Conservation (phyloP, 768 basidiomycete species). For the Lactifluus piperatus region DNA sequence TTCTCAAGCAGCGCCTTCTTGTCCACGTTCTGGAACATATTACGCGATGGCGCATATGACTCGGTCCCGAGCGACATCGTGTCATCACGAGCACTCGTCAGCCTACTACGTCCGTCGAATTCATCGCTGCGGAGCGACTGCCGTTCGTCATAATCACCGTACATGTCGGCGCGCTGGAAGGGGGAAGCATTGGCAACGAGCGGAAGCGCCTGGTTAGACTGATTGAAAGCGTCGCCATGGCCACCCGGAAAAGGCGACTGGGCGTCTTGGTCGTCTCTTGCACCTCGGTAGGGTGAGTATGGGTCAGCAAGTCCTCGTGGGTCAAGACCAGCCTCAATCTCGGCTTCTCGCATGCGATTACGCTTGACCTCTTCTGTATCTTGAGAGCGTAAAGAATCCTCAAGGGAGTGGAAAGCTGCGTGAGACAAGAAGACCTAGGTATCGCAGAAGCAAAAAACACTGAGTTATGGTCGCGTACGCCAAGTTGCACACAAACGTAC, state of each 20-base stretch:
- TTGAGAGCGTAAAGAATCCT: constrained; percentile 73
- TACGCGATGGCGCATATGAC: constrained; percentile 87
- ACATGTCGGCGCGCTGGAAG: constrained; percentile 67
- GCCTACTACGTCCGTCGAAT: constrained; percentile 68
- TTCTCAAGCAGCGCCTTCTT: constrained; percentile 67
- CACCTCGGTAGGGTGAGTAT: constrained; percentile 67
- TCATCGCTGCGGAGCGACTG: constrained; percentile 70
- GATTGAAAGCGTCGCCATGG: constrained; percentile 39
- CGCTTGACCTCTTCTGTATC: constrained; percentile 86
- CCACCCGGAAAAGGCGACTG: constrained; percentile 31
- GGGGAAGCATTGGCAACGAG: constrained; percentile 78
- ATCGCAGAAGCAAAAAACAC: constrained; percentile 6
- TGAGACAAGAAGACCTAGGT: constrained; percentile 83
- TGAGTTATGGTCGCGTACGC: neutral
- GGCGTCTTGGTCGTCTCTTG: constrained; percentile 35
- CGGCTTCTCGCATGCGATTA: constrained; percentile 67
- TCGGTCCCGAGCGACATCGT: constrained; percentile 80
- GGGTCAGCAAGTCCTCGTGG: constrained; percentile 52
- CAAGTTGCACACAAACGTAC: constrained; percentile 34
- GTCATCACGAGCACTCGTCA: constrained; percentile 73
- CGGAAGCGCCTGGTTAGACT: constrained; percentile 68
- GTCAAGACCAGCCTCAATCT: constrained; percentile 60
- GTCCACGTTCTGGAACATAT: constrained; percentile 88
- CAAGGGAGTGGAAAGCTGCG: constrained; percentile 74
- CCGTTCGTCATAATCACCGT: constrained; percentile 71